Evolutionary conservation across 768 basidiomycete species (phyloP).

Genomic region (Termitomyces bulborhizus): DNA sequence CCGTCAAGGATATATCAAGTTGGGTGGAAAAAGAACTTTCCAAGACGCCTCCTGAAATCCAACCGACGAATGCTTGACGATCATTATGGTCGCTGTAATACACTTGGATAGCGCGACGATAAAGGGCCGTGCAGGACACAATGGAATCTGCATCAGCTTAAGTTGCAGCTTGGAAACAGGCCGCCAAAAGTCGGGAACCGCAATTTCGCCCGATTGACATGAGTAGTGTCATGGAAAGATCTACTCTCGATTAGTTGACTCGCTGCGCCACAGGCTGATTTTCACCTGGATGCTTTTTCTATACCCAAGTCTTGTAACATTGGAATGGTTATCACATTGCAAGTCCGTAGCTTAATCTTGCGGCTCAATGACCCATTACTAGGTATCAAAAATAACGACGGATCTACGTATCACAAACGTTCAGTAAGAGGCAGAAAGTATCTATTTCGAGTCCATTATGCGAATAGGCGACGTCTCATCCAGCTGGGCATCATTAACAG

Average conservation of each 20-base stretch:
- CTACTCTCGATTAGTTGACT: neutral
- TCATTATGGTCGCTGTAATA: neutral
- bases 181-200: too few species aligned
- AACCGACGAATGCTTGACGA: neutral
- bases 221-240: too few species aligned
- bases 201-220: neutral
- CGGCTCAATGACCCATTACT: too few species aligned
- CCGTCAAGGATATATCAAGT: constrained; percentile 34
- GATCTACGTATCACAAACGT: too few species aligned
- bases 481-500: too few species aligned
- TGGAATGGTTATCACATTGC: too few species aligned
- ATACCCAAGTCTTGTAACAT: too few species aligned
- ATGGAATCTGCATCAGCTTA: neutral
- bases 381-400: too few species aligned
- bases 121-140: neutral
- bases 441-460: too few species aligned
- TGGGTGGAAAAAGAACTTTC: constrained; percentile 46
- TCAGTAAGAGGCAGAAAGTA: too few species aligned
- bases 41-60: neutral
- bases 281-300: neutral
- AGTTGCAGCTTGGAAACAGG: neutral
- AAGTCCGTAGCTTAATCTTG: too few species aligned
- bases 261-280: neutral
- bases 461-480: too few species aligned
- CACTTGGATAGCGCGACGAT: neutral